Evolutionary conservation across 441 rosid genomes (phyloP), one percentile per base, ranked within the genome.

Genomic region (Euphorbia schlechtendalii): DNA sequence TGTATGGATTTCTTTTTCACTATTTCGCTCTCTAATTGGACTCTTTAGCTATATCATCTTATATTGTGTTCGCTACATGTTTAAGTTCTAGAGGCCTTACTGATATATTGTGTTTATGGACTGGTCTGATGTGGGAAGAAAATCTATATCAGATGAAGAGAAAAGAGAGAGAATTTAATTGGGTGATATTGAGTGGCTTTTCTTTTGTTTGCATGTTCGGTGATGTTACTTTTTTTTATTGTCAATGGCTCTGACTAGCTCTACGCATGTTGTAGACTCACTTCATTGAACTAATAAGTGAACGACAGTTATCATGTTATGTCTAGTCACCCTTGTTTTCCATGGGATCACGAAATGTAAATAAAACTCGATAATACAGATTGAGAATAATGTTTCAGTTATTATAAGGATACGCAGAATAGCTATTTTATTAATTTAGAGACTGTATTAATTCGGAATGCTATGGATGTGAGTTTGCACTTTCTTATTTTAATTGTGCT

Each of bases 1-100:
- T 92, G 99, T 94, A 90, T 77, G 53, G 22, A 61, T 4, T 12
- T 54, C 57, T 61, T 2, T 45, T n/a, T n/a, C n/a, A n/a, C n/a
- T n/a, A n/a, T n/a, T n/a, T n/a, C n/a, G n/a, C n/a, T n/a, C n/a
- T n/a, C 30, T 59, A 15, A 22, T 61, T 54, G 51, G 34, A 55
- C 36, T 12, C 25, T 43, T 32, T 15, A 45, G 58, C 25, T 54
- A 56, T 6, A 56, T 27, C n/a, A n/a, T n/a, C n/a, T n/a, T n/a
- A n/a, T 41, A 2, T 32, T 49, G 22, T 10, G 30, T 17, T 18
- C 43, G 20, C 14, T 18, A 20, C 18, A 8, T 5, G 20, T 11
- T 15, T 46, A 18, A 46, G 52, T 21, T 52, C 38, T 24, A 51
- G 24, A 28, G 49, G 43, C 48, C 27, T 54, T 14, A 51, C 38